Base-by-base conservation (phyloP, 148 eudicot genomes). In the Rhododendron mucronatum region DNA sequence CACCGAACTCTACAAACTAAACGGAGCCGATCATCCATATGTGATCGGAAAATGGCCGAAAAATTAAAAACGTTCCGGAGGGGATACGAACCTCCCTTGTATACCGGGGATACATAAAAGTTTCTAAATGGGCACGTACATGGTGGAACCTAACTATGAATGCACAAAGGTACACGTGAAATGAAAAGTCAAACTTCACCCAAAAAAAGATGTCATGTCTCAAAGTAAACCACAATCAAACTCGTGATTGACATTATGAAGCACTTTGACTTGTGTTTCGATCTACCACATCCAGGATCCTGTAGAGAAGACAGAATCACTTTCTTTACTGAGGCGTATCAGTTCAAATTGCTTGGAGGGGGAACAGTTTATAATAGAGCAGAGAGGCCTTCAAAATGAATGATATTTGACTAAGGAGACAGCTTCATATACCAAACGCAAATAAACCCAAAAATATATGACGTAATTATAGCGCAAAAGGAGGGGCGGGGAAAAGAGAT, bases 141-240 rank as follows among this genome's bases (percentile, higher is more conserved):
- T 47, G 85, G 85, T 83, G 85, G 85, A 83, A 83, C 59, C 77
- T 83, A 83, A 69, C 85, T 69, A 69, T 45, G 78, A 83, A 83
- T 47, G 85, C 85, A 83, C 85, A 83, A 83, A 18, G 30, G 21
- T 11, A 28, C 6, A 30, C 23, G 3, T 20, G 71, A 63, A n/a
- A 23, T 6, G 39, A 53, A 7, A 59, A 65, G 76, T 83, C 76
- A 63, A 83, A 28, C 37, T 12, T 12, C 74, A n/a, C 61, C 47
- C 57, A 69, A 55, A 14, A 14, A 83, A 28, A 28, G 41, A 39
- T 71, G 59, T 69, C 78, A 47, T 28, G 35, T 48, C 35, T 4
- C 30, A 16, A 44, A 45, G 71, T 82, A 37, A 80, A 80, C 41
- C 33, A 23, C 30, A 30, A 14, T 69, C 35, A 69, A 69, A 69